Base-by-base conservation (phyloP, 768 basidiomycete genomes). In the Rhodocollybia butyracea region DNA sequence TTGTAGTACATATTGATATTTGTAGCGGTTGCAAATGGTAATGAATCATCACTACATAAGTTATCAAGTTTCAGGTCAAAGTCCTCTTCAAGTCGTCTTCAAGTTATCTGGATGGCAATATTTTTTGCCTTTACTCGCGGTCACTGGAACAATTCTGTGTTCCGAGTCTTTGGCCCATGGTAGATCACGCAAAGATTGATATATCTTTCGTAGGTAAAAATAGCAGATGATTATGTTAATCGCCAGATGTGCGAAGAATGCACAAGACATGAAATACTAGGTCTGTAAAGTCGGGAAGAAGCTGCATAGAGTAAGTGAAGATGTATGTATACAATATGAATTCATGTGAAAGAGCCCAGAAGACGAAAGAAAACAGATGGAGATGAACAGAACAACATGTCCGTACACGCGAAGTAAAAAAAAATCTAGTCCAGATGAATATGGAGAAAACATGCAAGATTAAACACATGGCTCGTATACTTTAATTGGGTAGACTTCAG, bases 381-480 rank as follows among this genome's bases (percentile, higher is more conserved):
- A 10, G 31, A 50, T 13, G 38, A 50, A 36, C 34, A 50, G n/a
- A 50, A 50, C 48, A 50, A 50, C 32, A 50, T 26, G 48, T 38
- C 48, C 46, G 46, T 31, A 19, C 32, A 47, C 30, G 30, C 31
- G n/a, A n/a, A n/a, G n/a, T n/a, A n/a, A n/a, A n/a, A n/a, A 5
- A 13, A 50, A 50, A 21, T 50, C 48, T 50, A 50, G 48, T 38
- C 48, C 48, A 22, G 27, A 36, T 36, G 31, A 34, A 50, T 36
- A 50, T 50, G 27, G 27, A 29, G 30, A 13, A 21, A 48, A 48
- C 24, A 50, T 50, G 48, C 48, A 50, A 50, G 21, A 50, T 50
- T 50, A 50, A 50, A 38, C 27, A 26, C 17, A 32, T 17, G 17
- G 15, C 15, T n/a, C 39, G 6, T 40, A 40, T 17, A 6, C 17